phyloP scores from a whole-genome alignment of 139 green algal genomes.

The Haematococcus sp. region DNA sequence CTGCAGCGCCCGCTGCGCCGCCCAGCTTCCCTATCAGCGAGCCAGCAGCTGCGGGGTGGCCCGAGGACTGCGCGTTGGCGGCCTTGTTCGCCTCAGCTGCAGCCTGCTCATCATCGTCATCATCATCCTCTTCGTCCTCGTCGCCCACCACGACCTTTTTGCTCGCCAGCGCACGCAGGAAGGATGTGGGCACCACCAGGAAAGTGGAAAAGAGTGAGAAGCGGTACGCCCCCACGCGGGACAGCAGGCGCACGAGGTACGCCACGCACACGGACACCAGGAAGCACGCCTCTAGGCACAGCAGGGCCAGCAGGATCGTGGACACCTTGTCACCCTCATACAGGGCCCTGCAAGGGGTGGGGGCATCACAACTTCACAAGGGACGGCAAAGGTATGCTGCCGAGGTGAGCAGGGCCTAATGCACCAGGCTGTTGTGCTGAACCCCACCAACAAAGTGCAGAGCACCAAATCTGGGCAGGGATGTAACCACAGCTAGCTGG shows the following conservation, averaged over 20 bases:
- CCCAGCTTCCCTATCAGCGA: neutral
- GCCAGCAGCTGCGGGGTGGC: neutral
- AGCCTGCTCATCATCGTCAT: constrained; percentile 11
- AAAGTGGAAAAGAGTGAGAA: constrained; percentile 39
- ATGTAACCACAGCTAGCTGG: too few relatives aligned
- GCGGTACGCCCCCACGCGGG: constrained; percentile 26
- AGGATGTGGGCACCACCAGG: constrained; percentile 37
- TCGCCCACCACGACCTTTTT: constrained; percentile 32
- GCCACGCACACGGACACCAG: neutral
- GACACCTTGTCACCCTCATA: too few relatives aligned
- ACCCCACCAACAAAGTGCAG: too few relatives aligned
- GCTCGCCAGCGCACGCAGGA: constrained; percentile 36
- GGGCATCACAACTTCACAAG: neutral
- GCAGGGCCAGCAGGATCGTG: neutral
- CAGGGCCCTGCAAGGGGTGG: neutral
- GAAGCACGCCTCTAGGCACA: constrained; percentile 9
- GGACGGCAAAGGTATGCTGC: too few relatives aligned
- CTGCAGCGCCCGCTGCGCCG: neutral
- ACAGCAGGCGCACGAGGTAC: constrained; percentile 20
- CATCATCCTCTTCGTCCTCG: neutral
- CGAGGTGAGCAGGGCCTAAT: too few relatives aligned
- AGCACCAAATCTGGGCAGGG: too few relatives aligned
- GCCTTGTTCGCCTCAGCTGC: neutral
- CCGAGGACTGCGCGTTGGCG: neutral
- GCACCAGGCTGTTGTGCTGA: too few relatives aligned